These are phyloP conservation scores for Sporisorium scitamineum DNA, from an alignment of 1,284 basidiomycete species.

Conservation along the genomic window DNA sequence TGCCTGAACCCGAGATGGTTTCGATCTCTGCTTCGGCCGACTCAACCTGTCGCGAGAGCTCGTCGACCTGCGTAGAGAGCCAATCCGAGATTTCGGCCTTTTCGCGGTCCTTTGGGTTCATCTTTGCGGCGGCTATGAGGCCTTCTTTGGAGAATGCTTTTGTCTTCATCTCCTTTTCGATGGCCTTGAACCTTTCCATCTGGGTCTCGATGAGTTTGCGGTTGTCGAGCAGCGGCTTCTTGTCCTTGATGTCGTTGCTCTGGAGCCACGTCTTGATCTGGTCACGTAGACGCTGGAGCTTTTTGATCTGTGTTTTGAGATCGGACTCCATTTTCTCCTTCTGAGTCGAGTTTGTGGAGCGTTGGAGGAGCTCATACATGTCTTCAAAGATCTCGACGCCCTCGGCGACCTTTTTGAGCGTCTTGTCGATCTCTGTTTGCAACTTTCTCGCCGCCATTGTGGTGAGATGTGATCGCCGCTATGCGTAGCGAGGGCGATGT, in stretches of 20 bases:
- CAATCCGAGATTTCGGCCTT: constrained; percentile 85
- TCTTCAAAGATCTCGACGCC: constrained; percentile 69
- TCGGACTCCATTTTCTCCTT: constrained; percentile 70
- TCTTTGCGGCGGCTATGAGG: constrained; percentile 89
- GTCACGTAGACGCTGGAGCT: constrained; percentile 95
- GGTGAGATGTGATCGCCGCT: constrained; percentile 13
- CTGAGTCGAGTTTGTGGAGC: constrained; percentile 66
- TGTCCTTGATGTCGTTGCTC: constrained; percentile 99
- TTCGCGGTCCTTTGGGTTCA: constrained; percentile 96
- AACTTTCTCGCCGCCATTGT: constrained; percentile 68
- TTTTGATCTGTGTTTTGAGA: constrained; percentile 77
- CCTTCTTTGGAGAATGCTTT: constrained; percentile 99
- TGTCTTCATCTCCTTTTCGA: constrained; percentile 99
- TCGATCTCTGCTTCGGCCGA: constrained; percentile 95
- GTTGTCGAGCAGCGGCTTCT: constrained; percentile 90
- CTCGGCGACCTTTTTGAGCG: constrained; percentile 68
- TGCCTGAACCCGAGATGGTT: constrained; percentile 79
- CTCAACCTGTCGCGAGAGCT: constrained; percentile 92
- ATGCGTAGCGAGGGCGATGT: constrained; percentile 17
- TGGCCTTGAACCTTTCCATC: constrained; percentile 99
- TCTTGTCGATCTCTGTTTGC: constrained; percentile 68
- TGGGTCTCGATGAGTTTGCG: constrained; percentile 97
- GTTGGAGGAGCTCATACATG: constrained; percentile 67
- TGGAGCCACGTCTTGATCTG: constrained; percentile 99
- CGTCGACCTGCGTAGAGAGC: constrained; percentile 77